phyloP scores from a whole-genome alignment of 805 yeast species.

The Wickerhamiella alocasiicola region DNA sequence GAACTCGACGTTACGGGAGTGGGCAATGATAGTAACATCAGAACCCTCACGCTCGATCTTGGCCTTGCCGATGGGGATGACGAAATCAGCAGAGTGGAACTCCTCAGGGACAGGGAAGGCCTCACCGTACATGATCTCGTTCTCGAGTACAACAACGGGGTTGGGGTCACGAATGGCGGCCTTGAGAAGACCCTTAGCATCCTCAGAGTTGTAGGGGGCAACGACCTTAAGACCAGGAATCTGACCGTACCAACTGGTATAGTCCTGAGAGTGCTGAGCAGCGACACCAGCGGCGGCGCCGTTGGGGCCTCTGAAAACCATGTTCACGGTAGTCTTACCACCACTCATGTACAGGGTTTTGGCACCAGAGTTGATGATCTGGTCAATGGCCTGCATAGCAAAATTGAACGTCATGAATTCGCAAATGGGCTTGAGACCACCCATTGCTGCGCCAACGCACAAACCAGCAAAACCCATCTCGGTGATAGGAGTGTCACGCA shows the following conservation, averaged over 20 bases:
- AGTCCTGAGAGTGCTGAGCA: constrained; percentile 99
- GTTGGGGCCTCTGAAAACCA: constrained; percentile 97
- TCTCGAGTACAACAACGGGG: constrained; percentile 91
- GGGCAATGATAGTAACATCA: constrained; percentile 80
- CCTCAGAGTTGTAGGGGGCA: constrained; percentile 92
- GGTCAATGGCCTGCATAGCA: constrained; percentile 99
- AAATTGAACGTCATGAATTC: constrained; percentile 99
- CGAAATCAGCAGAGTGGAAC: constrained; percentile 75
- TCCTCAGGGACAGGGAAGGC: constrained; percentile 81
- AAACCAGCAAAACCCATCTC: constrained; percentile 98
- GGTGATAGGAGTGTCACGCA: constrained; percentile 94
- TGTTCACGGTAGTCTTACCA: constrained; percentile 94
- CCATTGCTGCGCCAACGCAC: constrained; percentile 91
- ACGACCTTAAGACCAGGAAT: constrained; percentile 97
- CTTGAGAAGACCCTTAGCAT: constrained; percentile 87
- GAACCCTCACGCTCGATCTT: constrained; percentile 89
- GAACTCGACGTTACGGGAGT: constrained; percentile 80
- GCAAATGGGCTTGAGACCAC: constrained; percentile 90
- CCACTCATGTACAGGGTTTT: constrained; percentile 99
- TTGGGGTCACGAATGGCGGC: constrained; percentile 98
- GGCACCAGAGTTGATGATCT: constrained; percentile 96
- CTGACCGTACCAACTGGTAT: constrained; percentile 94
- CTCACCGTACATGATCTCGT: constrained; percentile 91
- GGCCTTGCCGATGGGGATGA: constrained; percentile 89
- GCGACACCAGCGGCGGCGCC: constrained; percentile 99